Base-by-base conservation (phyloP, 768 basidiomycete genomes). In the Candolleomyces efflorescens region DNA sequence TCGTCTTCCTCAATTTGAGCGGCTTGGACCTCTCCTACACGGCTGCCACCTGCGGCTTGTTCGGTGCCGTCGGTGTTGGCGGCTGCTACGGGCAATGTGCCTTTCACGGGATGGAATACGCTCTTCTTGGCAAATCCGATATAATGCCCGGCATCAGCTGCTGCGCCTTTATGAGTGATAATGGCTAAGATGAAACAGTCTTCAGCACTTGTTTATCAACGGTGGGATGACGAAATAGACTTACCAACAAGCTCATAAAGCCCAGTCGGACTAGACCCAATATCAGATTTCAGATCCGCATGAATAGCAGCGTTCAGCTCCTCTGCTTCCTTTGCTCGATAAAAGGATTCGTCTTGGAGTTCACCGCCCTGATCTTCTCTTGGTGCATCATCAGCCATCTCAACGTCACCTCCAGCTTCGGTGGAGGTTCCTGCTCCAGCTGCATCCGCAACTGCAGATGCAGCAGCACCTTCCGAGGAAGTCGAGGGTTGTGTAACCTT, bases 81-180 rank as follows among this genome's bases (percentile, higher is more conserved):
- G 12, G 61, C 65, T 24, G 64, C 52, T 18, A 66, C 59, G 36
- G 68, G 27, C n/a, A 61, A 48, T 38, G 59, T 62, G 38, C 63
- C 60, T 61, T 68, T 70, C 20, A 73, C 65, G 3, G 75, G 75
- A 53, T 84, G 81, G 74, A 90, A 84, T 18, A 82, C 81, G 62
- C 81, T 82, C 76, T 89, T 91, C 74, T 90, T 90, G 26, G 89
- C 90, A 73, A 89, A 98, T 0, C 86, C 94, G 22, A 98, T 94
- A 68, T 98, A 98, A 72, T 98, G 96, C 2, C 95, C 96, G 0
- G 92, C 85, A 67, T 98, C 97, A 0, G 97, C 95, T 0, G 89
- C 89, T 0, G 94, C 84, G 11, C 97, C 97, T 71, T 99, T 99
- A 81, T 98, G 97, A 20, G 94, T 96, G 12, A 99, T 86, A 67